Base-by-base conservation (phyloP, 1,284 basidiomycete genomes). In the Porogramme epimiltina region DNA sequence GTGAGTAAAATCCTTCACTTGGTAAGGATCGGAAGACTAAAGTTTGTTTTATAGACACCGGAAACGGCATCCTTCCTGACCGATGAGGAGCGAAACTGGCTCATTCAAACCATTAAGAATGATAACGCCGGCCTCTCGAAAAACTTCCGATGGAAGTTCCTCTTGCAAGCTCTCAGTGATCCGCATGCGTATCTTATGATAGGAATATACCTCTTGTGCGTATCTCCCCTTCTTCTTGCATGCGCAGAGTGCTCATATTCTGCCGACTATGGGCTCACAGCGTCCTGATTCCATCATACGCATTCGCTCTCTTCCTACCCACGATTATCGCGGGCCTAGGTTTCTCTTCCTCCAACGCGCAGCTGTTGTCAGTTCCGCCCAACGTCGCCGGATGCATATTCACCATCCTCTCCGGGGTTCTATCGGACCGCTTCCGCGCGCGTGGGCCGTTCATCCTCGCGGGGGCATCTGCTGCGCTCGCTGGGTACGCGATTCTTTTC, bases 401-500 rank as follows among this genome's bases (percentile, higher is more conserved):
- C 20, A 60, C 56, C 2, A 23, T 62, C 34, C 3, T 48, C 20
- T 20, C 37, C 3, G 57, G 55, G 15, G 36, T 54, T 3, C 42
- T 52, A 11, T 58, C 49, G 18, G 44, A 51, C 44, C 47, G 49
- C 26, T 25, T 49, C 10, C 42, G 52, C 18, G 46, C 37, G 11
- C 53, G 82, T 37, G 83, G 81, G 2, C 73, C 78, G 0, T 80
- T 84, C 62, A 85, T 88, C 58, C 78, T 87, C 49, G 72, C 66
- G 3, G 63, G 76, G 10, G 80, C 78, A 2, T 56, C 69, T 1
- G 58, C 85, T 15, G 78, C 80, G 11, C 83, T 87, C 51, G 63
- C 84, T 3, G 87, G 84, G 0, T 89, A 88, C 59, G 78, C 82
- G 43, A 70, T 86, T 36, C 67, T 88, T 13, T 66, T 85, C 16